These are phyloP conservation scores for Sungouiozyma ichnusensis DNA, from an alignment of 805 yeast species.

Conservation along the genomic window DNA sequence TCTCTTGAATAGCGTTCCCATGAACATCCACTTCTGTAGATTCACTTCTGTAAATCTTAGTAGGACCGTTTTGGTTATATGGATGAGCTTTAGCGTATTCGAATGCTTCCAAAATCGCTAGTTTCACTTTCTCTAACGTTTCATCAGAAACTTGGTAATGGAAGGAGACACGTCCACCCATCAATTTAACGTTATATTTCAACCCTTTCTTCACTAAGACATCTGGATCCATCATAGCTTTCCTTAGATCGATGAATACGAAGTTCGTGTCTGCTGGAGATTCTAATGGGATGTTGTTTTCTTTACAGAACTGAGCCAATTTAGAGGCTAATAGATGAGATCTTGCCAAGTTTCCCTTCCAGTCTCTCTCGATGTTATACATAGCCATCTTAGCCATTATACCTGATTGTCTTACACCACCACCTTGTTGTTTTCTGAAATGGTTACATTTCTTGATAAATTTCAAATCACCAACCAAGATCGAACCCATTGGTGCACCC, in stretches of 20 bases:
- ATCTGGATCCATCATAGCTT: constrained; percentile 46
- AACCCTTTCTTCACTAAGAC: constrained; percentile 43
- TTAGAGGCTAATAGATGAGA: constrained; percentile 43
- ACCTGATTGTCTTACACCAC: constrained; percentile 88
- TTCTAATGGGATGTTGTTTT: constrained; percentile 46
- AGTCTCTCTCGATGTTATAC: constrained; percentile 66
- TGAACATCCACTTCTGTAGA: constrained; percentile 27
- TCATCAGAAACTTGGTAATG: constrained; percentile 56
- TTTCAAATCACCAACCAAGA: constrained; percentile 56
- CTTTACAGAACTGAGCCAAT: constrained; percentile 42
- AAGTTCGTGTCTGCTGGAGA: constrained; percentile 80
- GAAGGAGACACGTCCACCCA: constrained; percentile 72
- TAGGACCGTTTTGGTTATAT: constrained; percentile 38
- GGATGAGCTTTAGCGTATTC: constrained; percentile 47
- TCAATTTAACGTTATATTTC: constrained; percentile 50
- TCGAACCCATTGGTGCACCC: constrained; percentile 91
- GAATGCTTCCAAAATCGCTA: constrained; percentile 46
- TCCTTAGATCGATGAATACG: constrained; percentile 57
- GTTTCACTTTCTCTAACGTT: constrained; percentile 46
- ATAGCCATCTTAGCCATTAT: constrained; percentile 70
- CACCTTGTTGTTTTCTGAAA: constrained; percentile 86
- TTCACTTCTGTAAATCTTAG: constrained; percentile 35
- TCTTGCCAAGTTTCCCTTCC: constrained; percentile 38
- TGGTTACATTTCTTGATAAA: constrained; percentile 66
- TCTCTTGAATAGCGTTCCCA: constrained; percentile 24